phyloP scores from a whole-genome alignment of 1,284 basidiomycete species.

The Takashimella koratensis region DNA sequence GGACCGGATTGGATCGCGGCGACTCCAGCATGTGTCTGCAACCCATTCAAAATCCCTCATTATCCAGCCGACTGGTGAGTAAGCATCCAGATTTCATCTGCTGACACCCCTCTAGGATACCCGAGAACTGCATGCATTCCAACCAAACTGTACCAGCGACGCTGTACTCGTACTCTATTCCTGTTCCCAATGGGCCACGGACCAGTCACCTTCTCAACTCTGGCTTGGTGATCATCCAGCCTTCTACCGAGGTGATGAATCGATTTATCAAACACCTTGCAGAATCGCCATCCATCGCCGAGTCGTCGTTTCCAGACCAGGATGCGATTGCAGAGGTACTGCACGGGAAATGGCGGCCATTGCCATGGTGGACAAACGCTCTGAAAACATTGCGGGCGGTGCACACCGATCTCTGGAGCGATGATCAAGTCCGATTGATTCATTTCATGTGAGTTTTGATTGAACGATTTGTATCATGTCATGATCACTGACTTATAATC shows the following conservation, averaged over 20 bases:
- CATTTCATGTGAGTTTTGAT: constrained; percentile 47
- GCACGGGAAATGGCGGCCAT: constrained; percentile 53
- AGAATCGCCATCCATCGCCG: constrained; percentile 64
- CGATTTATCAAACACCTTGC: constrained; percentile 61
- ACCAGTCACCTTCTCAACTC: constrained; percentile 80
- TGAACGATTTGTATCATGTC: background rate
- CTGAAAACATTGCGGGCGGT: constrained; percentile 50
- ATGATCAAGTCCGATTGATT: constrained; percentile 48
- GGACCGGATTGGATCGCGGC: constrained; percentile 71
- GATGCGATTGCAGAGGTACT: constrained; percentile 83
- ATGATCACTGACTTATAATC: background rate
- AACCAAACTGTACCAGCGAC: constrained; percentile 58
- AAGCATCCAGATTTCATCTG: background rate
- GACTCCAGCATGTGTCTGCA: constrained; percentile 86
- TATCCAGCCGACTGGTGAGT: constrained; percentile 86
- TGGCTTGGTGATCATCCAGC: constrained; percentile 81
- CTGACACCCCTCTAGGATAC: constrained; percentile 59
- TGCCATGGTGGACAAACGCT: constrained; percentile 53
- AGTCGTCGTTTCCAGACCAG: constrained; percentile 85
- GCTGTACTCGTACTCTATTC: constrained; percentile 48
- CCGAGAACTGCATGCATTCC: constrained; percentile 81
- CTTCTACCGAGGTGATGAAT: constrained; percentile 54
- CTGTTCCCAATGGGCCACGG: constrained; percentile 58
- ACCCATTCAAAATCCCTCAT: constrained; percentile 74
- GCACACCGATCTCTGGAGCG: constrained; percentile 49